Percentiles rank a stretch among this genome's conserved stretches.
Evolutionary conservation across 805 yeast genomes (phyloP).

Genomic region (Saccharomycopsis sp.): DNA sequence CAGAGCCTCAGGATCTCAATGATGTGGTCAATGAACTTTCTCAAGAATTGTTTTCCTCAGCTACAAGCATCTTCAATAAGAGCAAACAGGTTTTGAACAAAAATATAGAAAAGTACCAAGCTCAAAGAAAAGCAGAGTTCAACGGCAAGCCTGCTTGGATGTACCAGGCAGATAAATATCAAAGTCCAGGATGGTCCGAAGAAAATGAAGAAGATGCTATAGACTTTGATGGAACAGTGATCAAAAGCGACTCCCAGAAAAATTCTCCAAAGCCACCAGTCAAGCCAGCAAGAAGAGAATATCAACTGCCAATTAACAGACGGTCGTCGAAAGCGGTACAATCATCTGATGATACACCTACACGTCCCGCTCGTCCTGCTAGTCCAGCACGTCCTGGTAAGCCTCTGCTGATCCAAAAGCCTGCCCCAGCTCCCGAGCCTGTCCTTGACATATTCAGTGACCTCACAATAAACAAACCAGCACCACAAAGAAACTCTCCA

Average conservation of each 20-base stretch:
- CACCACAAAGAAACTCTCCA: neutral
- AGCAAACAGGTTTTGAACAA: slow-evolving; percentile 28
- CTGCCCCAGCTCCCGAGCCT: slow-evolving; percentile 2
- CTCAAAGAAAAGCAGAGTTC: slow-evolving; percentile 23
- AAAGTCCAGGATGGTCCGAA: slow-evolving; percentile 31
- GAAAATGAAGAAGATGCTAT: slow-evolving; percentile 35
- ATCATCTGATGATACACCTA: too few relatives aligned
- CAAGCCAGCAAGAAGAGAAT: neutral
- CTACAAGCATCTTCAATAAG: slow-evolving; percentile 25
- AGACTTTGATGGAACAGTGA: slow-evolving; percentile 19
- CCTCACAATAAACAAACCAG: slow-evolving; percentile 1
- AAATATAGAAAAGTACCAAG: slow-evolving; percentile 20
- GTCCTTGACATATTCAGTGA: slow-evolving; percentile 16
- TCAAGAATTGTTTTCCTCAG: slow-evolving; percentile 24
- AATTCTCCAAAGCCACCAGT: neutral
- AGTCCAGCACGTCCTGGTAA: neutral
- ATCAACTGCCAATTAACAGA: neutral
- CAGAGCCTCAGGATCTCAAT: slow-evolving; percentile 14
- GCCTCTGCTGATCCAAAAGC: neutral
- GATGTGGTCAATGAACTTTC: slow-evolving; percentile 13
- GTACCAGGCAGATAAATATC: slow-evolving; percentile 46
- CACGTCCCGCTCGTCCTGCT: neutral
- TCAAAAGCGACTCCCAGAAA: neutral
- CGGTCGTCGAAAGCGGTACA: too few relatives aligned
- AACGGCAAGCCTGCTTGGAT: slow-evolving; percentile 63